A percentile compares a stretch with the other conserved stretches of the same genome.
Evolutionary conservation across 129 eudicot genomes (phyloP).

Genomic region (Escallonia rubra): DNA sequence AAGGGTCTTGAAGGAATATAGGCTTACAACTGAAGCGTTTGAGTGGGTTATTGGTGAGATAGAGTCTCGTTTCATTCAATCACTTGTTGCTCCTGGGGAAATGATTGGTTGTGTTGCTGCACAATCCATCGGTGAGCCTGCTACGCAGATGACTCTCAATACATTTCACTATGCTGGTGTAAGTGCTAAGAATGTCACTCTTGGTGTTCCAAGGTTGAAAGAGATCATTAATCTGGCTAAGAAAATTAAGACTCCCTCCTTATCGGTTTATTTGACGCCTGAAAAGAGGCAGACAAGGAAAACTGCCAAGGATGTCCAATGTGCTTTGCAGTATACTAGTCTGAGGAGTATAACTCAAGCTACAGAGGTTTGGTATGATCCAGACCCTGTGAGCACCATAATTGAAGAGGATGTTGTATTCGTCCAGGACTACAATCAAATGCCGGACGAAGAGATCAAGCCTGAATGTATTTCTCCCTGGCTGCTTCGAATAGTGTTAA

Average conservation of each 20-base stretch:
- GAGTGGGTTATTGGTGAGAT: slow-evolving; percentile 66
- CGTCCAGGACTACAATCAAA: slow-evolving; percentile 43
- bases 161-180: slow-evolving; percentile 68
- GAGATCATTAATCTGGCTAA: slow-evolving; percentile 63
- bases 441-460: slow-evolving; percentile 52
- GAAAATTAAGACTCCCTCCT: slow-evolving; percentile 55
- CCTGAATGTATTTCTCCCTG: slow-evolving; percentile 57
- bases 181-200: slow-evolving; percentile 58
- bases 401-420: slow-evolving; percentile 55
- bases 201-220: slow-evolving; percentile 58
- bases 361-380: slow-evolving; percentile 61
- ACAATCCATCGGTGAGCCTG: slow-evolving; percentile 69
- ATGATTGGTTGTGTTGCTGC: slow-evolving; percentile 72
- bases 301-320: slow-evolving; percentile 50
- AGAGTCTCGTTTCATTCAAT: slow-evolving; percentile 56
- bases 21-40: slow-evolving; percentile 53
- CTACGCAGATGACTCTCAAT: slow-evolving; percentile 60
- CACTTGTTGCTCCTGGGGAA: slow-evolving; percentile 62
- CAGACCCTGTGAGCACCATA: slow-evolving; percentile 56
- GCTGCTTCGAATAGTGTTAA: slow-evolving; percentile 54
- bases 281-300: slow-evolving; percentile 36
- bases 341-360: slow-evolving; percentile 55
- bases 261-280: slow-evolving; percentile 47
- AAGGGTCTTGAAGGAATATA: slow-evolving; percentile 48
- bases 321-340: slow-evolving; percentile 50